Conservation (phyloP, 2,329 filamentous ascomycete species). For the Camillea tinctor region DNA sequence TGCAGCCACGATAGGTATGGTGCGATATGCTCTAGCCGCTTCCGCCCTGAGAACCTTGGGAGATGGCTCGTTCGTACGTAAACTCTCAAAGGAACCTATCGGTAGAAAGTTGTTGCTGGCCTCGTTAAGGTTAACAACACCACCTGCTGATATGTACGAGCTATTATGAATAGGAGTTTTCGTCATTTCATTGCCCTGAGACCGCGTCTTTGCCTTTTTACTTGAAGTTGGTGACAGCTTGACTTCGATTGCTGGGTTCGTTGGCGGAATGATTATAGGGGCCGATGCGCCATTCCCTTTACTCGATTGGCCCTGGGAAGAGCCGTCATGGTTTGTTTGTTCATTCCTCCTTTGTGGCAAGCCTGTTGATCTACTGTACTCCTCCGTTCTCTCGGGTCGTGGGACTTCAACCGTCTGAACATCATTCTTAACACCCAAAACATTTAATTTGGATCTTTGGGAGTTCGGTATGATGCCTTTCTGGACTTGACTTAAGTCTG, state of each 20-base stretch:
- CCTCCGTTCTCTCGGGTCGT: not conserved
- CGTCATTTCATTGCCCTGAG: not conserved
- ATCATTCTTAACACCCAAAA: not conserved
- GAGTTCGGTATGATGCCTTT: not conserved
- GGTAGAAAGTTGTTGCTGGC: not conserved
- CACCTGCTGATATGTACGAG: conserved; percentile 1
- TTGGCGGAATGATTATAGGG: conserved; percentile 1
- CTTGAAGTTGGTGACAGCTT: conserved; percentile 24
- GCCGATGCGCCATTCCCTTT: not conserved
- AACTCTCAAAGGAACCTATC: conserved; percentile 33
- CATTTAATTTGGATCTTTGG: not conserved
- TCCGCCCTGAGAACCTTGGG: conserved; percentile 34
- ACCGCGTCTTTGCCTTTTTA: conserved; percentile 6
- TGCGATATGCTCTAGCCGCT: conserved; percentile 30
- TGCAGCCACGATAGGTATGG: conserved; percentile 29
- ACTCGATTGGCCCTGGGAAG: not conserved
- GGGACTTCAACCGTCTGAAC: conserved; percentile 7
- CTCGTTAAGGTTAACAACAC: not conserved
- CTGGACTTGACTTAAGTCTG: not conserved
- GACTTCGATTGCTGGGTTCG: conserved; percentile 9
- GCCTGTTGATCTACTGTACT: conserved; percentile 2
- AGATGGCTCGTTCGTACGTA: conserved; percentile 33
- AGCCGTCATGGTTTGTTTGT: not conserved
- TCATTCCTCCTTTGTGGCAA: not conserved
- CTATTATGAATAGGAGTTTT: not conserved